Base-by-base conservation (phyloP, 179 eudicot species). In the Patellifolia procumbens region DNA sequence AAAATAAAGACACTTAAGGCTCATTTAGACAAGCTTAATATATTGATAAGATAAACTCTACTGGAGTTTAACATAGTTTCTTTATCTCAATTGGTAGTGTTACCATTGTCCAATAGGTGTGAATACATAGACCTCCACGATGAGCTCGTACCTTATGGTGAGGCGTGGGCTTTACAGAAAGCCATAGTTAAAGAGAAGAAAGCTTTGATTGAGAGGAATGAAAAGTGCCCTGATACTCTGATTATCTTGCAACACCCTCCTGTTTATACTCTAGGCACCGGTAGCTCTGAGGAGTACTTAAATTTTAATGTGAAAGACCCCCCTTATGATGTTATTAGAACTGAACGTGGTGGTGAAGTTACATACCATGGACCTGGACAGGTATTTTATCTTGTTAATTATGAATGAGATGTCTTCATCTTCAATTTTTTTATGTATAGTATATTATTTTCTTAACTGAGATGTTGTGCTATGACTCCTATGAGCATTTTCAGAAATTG, bases 351-450 rank as follows among this genome's bases (percentile, higher is more conserved):
- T 24, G 98, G 99, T 13, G 96, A 95, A 85, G 99, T 93, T 79
- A 95, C 99, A 20, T 96, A 90, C 77, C 99, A 93, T 88, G 99
- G 99, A 29, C 99, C 99, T 63, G 98, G 99, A 34, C 99, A 94
- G 98, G 98, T 94, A 78, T 28, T 13, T 4, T 29, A 13, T n/a
- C 68, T 19, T 68, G 4, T 55, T 37, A 26, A 31, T 19, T 26
- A 28, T 4, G 35, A 34, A 32, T 60, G 29, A 11, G 32, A 72
- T 37, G 4, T 37, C 7, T 49, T 12, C 29, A 26, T 35, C n/a
- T 26, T 11, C 17, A 13, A 19, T 19, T 20, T 55, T 29, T 53
- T 42, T 19, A 22, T 39, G 53, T 48, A 2, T 22, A 39, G 59
- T 56, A n/a, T n/a, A n/a, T n/a, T n/a, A n/a, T n/a, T n/a, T n/a